phyloP scores from a whole-genome alignment of 805 yeast genomes.

The Candida tallmaniae region DNA sequence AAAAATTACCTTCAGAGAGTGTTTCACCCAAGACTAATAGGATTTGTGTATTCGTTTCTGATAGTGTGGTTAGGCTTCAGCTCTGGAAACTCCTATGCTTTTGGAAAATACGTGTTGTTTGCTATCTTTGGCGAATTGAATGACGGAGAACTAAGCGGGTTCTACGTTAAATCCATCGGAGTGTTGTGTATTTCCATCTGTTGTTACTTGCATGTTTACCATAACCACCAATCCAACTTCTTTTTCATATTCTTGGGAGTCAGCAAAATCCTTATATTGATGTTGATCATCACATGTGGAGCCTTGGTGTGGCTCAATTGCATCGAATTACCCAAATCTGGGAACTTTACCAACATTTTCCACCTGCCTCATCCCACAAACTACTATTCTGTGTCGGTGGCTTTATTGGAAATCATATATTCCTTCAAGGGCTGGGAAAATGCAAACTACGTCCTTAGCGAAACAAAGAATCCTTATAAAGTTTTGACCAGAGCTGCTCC shows the following conservation, averaged over 20 bases:
- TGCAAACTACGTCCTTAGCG: constrained; percentile 59
- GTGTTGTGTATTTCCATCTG: constrained; percentile 44
- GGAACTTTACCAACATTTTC: constrained; percentile 34
- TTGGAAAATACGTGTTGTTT: constrained; percentile 53
- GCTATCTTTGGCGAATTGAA: constrained; percentile 25
- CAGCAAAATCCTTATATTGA: constrained; percentile 47
- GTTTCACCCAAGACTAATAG: constrained; percentile 33
- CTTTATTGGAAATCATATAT: constrained; percentile 54
- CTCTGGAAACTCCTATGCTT: constrained; percentile 60
- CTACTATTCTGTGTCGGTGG: constrained; percentile 50
- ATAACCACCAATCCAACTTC: constrained; percentile 46
- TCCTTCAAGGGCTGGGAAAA: constrained; percentile 72
- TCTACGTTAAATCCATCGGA: constrained; percentile 46
- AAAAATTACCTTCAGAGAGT: constrained; percentile 36
- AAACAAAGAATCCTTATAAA: constrained; percentile 51
- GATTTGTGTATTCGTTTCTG: constrained; percentile 44
- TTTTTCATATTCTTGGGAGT: constrained; percentile 53
- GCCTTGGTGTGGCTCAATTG: constrained; percentile 32
- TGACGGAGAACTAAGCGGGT: constrained; percentile 16
- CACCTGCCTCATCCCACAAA: constrained; percentile 21
- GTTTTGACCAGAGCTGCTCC: constrained; percentile 62
- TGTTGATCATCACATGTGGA: constrained; percentile 48
- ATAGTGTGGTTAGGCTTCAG: constrained; percentile 58
- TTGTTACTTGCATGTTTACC: constrained; percentile 43
- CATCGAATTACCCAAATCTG: constrained; percentile 17